Percentiles rank a stretch among this genome's conserved stretches.
phyloP scores from a whole-genome alignment of 2,329 filamentous ascomycete species.

The Blumeria hordei region DNA sequence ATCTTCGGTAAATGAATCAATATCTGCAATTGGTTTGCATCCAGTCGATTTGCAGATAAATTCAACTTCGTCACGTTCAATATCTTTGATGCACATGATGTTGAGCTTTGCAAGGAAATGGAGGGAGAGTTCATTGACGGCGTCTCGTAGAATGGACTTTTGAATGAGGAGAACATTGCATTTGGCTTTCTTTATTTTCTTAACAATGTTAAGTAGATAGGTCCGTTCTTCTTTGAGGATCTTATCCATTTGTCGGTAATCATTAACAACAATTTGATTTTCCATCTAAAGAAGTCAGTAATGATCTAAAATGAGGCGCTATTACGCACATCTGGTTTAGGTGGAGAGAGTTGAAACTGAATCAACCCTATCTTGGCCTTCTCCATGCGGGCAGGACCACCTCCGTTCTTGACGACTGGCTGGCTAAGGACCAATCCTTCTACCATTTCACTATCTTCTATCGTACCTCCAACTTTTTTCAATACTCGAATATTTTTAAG shows the following conservation, averaged over 20 bases:
- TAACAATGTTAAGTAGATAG: constrained; percentile 94
- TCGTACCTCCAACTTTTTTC: constrained; percentile 94
- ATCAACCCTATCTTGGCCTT: constrained; percentile 94
- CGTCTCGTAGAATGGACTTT: constrained; percentile 92
- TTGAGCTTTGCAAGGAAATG: constrained; percentile 96
- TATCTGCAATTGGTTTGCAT: constrained; percentile 95
- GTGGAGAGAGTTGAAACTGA: constrained; percentile 94
- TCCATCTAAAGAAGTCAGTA: constrained; percentile 45
- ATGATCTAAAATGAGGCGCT: neutral
- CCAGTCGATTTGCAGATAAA: constrained; percentile 98
- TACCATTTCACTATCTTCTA: constrained; percentile 93
- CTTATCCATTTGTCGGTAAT: constrained; percentile 99
- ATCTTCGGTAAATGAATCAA: constrained; percentile 96
- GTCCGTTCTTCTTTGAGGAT: constrained; percentile 97
- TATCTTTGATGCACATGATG: constrained; percentile 89
- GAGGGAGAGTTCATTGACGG: constrained; percentile 88
- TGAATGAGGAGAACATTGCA: constrained; percentile 97
- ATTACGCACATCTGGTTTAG: constrained; percentile 65
- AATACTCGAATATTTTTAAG: constrained; percentile 89
- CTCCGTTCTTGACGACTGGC: constrained; percentile 76
- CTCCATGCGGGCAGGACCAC: constrained; percentile 78
- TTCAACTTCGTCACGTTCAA: constrained; percentile 95
- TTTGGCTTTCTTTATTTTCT: constrained; percentile 99
- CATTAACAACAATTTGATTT: constrained; percentile 96
- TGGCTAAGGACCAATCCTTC: constrained; percentile 87